A percentile compares a stretch with the other conserved stretches of the same genome.
Evolutionary conservation across 2,329 filamentous ascomycete species (phyloP).

Genomic region (Fusarium sp.): DNA sequence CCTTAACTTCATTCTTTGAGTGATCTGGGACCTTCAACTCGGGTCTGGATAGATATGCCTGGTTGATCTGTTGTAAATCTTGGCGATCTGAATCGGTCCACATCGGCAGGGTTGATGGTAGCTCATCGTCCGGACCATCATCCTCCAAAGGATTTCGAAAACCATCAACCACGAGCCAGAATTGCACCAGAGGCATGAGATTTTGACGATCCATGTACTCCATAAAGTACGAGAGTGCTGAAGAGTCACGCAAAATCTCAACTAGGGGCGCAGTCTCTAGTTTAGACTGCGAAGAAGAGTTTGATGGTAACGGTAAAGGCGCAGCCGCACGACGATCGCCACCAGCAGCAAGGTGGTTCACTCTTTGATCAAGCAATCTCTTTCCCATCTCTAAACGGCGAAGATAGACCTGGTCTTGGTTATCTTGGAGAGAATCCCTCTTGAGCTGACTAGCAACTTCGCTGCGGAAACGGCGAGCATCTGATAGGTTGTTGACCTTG

Average conservation of each 20-base stretch:
- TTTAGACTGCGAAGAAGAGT: slow-evolving; percentile 65
- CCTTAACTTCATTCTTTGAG: slow-evolving; percentile 78
- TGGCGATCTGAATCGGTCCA: slow-evolving; percentile 89
- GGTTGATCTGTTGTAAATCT: slow-evolving; percentile 92
- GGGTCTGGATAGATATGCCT: slow-evolving; percentile 86
- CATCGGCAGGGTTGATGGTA: slow-evolving; percentile 72
- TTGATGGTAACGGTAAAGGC: slow-evolving; percentile 42
- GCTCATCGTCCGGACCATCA: slow-evolving; percentile 74
- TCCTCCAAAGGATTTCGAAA: slow-evolving; percentile 95
- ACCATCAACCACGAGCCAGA: slow-evolving; percentile 98
- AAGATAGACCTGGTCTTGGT: slow-evolving; percentile 88
- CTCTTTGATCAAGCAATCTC: slow-evolving; percentile 88
- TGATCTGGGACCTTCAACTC: slow-evolving; percentile 84
- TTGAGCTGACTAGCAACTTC: slow-evolving; percentile 94
- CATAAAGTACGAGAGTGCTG: slow-evolving; percentile 98
- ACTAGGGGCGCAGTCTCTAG: slow-evolving; percentile 83
- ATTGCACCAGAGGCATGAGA: slow-evolving; percentile 92
- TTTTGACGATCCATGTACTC: slow-evolving; percentile 97
- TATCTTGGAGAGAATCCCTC: slow-evolving; percentile 82
- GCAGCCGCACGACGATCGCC: slow-evolving; percentile 63
- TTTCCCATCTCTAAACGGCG: slow-evolving; percentile 94
- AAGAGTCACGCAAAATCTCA: slow-evolving; percentile 90
- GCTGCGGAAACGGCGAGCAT: slow-evolving; percentile 91
- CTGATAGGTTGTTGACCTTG: slow-evolving; percentile 90
- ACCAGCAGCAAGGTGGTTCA: slow-evolving; percentile 82